Evolutionary conservation across 179 eudicot species (phyloP).

Genomic region (Silene noctiflora): DNA sequence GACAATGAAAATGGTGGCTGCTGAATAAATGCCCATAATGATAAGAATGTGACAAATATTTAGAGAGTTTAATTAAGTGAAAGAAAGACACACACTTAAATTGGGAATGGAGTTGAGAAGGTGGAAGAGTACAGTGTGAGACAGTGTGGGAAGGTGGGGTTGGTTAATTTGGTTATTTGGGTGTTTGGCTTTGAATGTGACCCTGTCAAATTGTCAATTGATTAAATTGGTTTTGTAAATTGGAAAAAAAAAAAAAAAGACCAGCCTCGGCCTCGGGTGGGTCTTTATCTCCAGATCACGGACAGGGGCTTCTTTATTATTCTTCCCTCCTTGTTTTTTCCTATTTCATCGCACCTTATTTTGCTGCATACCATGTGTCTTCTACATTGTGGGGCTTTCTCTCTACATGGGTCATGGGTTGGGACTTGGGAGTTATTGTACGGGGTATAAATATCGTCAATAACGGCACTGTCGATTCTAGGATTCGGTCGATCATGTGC

Average conservation of each 20-base stretch:
- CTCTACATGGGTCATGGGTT: background rate
- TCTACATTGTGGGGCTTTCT: background rate
- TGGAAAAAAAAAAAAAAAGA: no score
- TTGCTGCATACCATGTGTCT: slow-evolving; percentile 17
- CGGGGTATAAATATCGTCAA: no score
- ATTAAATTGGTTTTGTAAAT: background rate
- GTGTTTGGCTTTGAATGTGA: slow-evolving; percentile 8
- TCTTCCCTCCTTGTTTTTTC: background rate
- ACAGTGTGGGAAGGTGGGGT: background rate
- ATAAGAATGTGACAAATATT: slow-evolving; percentile 3
- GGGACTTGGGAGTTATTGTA: background rate
- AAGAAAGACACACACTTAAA: background rate
- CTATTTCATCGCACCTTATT: background rate
- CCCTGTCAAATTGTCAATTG: no score
- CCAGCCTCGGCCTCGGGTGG: background rate
- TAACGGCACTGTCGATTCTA: no score
- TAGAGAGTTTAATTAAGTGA: background rate
- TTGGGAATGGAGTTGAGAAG: background rate
- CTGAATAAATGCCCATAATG: slow-evolving; percentile 17
- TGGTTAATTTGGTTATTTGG: slow-evolving; percentile 4
- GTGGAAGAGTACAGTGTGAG: background rate
- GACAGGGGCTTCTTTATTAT: background rate
- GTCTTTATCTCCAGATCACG: slow-evolving; percentile 14
- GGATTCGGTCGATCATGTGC: no score
- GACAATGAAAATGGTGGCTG: slow-evolving; percentile 17